Evolutionary conservation across 768 basidiomycete species (phyloP), one percentile per base, ranked within the genome.

Genomic region (Tephrocybe sp.): DNA sequence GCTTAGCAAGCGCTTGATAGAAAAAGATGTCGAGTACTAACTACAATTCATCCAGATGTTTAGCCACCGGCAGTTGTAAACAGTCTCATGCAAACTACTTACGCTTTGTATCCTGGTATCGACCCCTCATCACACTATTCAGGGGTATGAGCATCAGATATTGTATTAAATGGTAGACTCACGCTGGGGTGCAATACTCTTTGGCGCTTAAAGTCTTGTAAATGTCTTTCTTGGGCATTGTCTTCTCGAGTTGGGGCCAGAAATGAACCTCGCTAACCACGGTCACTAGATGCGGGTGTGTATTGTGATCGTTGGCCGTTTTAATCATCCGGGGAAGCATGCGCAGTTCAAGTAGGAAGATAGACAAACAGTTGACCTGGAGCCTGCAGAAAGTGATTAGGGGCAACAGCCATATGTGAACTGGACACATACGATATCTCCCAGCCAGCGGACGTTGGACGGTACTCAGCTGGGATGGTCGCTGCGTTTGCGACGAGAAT

Each of bases 401-500:
- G 17, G 1, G 12, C 28, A 12, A 30, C 17, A 1, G 6, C 11
- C 3, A 32, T 11, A 23, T 18, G 7, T 14, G 14, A 41, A 15
- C 37, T 32, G 7, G 11, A 30, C 3, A 14, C 69, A 3, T 44
- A 79, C 80, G 55, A 61, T 10, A 61, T 44, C 52, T 82, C 79
- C 76, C 75, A 81, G 5, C 76, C 79, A 58, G 80, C 73, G 0
- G 48, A 33, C 0, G 73, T 75, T 10, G 55, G 32, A 4, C 58
- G 28, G 30, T 68, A 70, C 11, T 20, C 48, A 1, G 0, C 0
- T 0, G 17, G 1, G 0, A 40, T 5, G 1, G 73, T 49, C 0
- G 54, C 76, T 1, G 80, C 77, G 28, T 80, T 80, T 60, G 71
- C 69, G 12, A 80, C 65, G 2, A 82, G 59, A 18, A 79, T 68